Base-by-base conservation (phyloP, 345 rosid species). In the Murraya paniculata region DNA sequence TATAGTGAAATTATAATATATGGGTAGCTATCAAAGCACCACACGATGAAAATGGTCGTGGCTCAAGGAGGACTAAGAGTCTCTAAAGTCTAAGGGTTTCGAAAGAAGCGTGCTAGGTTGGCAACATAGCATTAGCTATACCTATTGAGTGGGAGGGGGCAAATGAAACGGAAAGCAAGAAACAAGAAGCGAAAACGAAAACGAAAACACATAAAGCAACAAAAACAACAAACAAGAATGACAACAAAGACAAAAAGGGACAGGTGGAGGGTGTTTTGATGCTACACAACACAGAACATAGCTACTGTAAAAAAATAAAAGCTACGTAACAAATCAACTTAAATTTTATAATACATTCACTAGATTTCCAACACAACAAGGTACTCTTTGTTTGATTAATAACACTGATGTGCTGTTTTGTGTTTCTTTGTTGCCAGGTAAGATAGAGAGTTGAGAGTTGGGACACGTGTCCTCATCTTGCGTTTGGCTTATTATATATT, bases 351-450 rank as follows among this genome's bases (percentile, higher is more conserved):
- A 14, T 25, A 16, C 19, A 30, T 30, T 30, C 2, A 7, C 19
- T 30, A 18, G 68, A 31, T 64, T 64, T 64, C 14, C 41, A 9
- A 5, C 57, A 4, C 16, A 65, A 21, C 48, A 22, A 22, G 2
- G 9, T 33, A 16, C 8, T 31, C 36, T 13, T 18, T 27, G 35
- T 19, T 31, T 64, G 68, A 31, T 35, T 64, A 9, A 62, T 33
- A 31, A 22, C 30, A 36, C 66, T 72, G 66, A 72, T 35, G 64
- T n/a, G 53, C 21, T 72, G 66, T 72, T 72, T 57, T 31, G 30
- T 57, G 53, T 36, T 36, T 57, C 50, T 57, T 68, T 72, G 65
- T 57, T 72, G 65, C 65, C 76, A 72, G 66, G 76, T 57, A 58
- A 9, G 65, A 35, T 57, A 71, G 27, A 56, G 50, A 30, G 55